Evolutionary conservation across 2,329 filamentous ascomycete genomes (phyloP).

Genomic region (Colletotrichum limetticola): DNA sequence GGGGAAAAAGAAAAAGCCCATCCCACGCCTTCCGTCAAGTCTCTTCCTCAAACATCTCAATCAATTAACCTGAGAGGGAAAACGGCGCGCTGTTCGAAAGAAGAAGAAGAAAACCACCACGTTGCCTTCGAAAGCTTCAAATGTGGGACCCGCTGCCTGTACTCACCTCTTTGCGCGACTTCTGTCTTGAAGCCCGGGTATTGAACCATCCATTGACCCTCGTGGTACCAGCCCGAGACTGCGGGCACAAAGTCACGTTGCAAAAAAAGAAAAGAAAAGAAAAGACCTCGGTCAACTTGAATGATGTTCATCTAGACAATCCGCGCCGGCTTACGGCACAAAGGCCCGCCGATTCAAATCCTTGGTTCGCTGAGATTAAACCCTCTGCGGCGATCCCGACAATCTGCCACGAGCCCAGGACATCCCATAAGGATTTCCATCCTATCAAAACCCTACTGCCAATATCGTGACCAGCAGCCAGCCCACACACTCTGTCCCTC

Average conservation of each 20-base stretch:
- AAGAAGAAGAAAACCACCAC: not conserved
- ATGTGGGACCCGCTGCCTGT: not conserved
- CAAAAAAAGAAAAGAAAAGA: not conserved
- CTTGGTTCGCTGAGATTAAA: not conserved
- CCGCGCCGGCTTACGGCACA: too few species aligned
- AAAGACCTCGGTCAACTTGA: too few species aligned
- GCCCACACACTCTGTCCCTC: too few species aligned
- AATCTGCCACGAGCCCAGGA: not conserved
- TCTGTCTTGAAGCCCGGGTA: too few species aligned
- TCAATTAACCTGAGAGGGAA: not conserved
- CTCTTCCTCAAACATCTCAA: not conserved
- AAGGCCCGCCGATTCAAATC: not conserved
- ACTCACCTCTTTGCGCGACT: too few species aligned
- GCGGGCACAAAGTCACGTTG: not conserved
- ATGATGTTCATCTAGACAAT: too few species aligned
- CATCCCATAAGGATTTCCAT: not conserved
- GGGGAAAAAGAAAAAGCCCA: not conserved
- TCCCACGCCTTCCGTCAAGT: not conserved
- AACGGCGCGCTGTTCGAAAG: not conserved
- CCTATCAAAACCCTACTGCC: not conserved
- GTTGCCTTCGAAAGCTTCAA: not conserved
- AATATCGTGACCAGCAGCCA: not conserved
- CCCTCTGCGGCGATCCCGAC: slow-evolving; percentile 2
- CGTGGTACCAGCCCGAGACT: not conserved
- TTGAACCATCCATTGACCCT: too few species aligned